Percentiles rank a stretch among this genome's conserved stretches.
These are phyloP conservation scores for Simmondsia chinensis DNA, from an alignment of 148 eudicot genomes.

Conservation along the genomic window DNA sequence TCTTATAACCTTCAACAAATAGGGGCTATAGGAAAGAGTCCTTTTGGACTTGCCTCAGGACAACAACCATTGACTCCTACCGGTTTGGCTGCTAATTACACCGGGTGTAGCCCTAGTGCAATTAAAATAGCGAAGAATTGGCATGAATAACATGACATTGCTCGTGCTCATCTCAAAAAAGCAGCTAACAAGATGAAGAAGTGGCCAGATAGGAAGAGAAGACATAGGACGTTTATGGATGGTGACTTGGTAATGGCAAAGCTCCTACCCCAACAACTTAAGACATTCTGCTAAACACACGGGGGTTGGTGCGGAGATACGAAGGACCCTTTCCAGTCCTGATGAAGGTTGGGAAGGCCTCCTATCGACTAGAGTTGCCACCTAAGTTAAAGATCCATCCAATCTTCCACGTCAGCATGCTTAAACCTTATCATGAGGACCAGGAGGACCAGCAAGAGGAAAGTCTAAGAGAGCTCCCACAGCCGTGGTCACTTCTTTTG, in stretches of 20 bases:
- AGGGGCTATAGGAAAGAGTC: background rate
- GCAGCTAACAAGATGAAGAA: background rate
- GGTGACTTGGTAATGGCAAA: background rate
- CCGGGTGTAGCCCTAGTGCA: too few relatives aligned
- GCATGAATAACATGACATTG: too few relatives aligned
- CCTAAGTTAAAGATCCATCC: too few relatives aligned
- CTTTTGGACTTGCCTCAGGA: background rate
- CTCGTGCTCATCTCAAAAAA: background rate
- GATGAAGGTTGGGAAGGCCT: too few relatives aligned
- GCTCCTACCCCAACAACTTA: background rate
- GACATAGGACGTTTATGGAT: background rate
- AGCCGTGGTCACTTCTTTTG: too few relatives aligned
- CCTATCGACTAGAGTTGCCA: too few relatives aligned
- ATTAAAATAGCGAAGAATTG: too few relatives aligned
- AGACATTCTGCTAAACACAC: background rate
- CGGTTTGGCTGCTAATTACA: background rate
- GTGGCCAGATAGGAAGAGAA: background rate
- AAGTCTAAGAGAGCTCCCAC: too few relatives aligned
- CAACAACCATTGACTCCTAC: background rate
- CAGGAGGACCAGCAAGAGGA: too few relatives aligned
- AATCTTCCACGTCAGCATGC: too few relatives aligned
- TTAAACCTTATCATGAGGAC: too few relatives aligned
- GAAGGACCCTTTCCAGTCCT: background rate
- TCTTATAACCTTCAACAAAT: background rate
- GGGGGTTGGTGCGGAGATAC: background rate